phyloP scores from a whole-genome alignment of 148 eudicot species.

The Oxyria digyna region DNA sequence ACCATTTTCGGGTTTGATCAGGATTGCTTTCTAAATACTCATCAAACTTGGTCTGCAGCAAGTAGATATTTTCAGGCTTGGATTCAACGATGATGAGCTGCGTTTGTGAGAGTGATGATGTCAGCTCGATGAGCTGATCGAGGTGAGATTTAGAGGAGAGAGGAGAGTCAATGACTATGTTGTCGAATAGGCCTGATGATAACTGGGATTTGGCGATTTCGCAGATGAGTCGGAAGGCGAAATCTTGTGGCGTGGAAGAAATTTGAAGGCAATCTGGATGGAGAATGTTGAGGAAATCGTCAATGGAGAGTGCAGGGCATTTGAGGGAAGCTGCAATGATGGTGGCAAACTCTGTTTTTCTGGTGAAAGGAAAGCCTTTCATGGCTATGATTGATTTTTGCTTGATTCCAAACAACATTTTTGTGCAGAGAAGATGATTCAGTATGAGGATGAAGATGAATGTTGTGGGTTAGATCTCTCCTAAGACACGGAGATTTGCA shows the following conservation, averaged over 20 bases:
- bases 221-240: background rate
- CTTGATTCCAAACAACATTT: conserved; percentile 4
- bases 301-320: background rate
- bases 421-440: background rate
- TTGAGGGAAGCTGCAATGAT: conserved; percentile 2
- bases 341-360: background rate
- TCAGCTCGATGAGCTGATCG: background rate
- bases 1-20: background rate
- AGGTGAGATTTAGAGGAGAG: conserved; percentile 2
- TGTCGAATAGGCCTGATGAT: background rate
- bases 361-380: background rate
- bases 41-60: background rate
- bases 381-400: conserved; percentile 2
- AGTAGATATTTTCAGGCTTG: background rate
- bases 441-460: background rate
- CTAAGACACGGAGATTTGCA: background rate
- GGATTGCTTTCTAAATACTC: background rate
- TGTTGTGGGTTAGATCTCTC: background rate
- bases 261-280: background rate
- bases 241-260: background rate
- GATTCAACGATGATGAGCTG: conserved; percentile 1
- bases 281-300: conserved; percentile 1
- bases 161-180: background rate
- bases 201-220: background rate
- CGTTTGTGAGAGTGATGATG: background rate